Base-by-base conservation (phyloP, 2,329 filamentous ascomycete genomes). In the Penicillium glabrum region DNA sequence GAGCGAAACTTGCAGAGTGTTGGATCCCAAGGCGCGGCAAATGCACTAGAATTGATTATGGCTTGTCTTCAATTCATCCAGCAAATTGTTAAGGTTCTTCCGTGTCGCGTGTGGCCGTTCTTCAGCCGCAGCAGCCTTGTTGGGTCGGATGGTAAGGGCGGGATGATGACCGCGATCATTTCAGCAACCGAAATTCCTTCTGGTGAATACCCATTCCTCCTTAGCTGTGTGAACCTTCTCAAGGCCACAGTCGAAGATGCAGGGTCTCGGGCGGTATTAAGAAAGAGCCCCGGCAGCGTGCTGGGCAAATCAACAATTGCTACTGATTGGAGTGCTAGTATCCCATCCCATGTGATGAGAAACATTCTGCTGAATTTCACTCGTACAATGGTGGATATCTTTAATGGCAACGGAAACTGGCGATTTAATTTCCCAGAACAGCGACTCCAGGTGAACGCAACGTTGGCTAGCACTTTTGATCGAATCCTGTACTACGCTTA, bases 21-120 rank as follows among this genome's bases (percentile, higher is more conserved):
- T 64, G 82, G 82, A 56, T 81, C 83, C 53, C 80, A 86, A 61
- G 84, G 89, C 14, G 79, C 82, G 37, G 81, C 84, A n/a, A 86
- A 87, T 41, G 84, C 86, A 11, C 76, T 87, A 43, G 84, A 86
- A 35, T 80, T 96, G 27, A 81, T 88, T 2, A 82, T 93, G 47
- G 86, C 89, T 24, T 96, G 91, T 70, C 76, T 93, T 23, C 88
- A 91, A 52, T 97, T 98, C 67, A 78, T 96, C 37, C 84, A 89
- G 63, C 86, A 88, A 3, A 78, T 96, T 19, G 75, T 95, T 26
- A 81, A 83, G 10, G 65, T 89, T n/a, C 85, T 89, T 51, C 93
- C 95, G 0, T 89, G 89, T 55, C 83, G 93, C 58, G 87, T 96
- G 6, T 98, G 95, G 93, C 92, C 93, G 3, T 90, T 93, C 71